Evolutionary conservation across 495 filamentous ascomycete species (phyloP).

Genomic region (Bacidia gigantensis): DNA sequence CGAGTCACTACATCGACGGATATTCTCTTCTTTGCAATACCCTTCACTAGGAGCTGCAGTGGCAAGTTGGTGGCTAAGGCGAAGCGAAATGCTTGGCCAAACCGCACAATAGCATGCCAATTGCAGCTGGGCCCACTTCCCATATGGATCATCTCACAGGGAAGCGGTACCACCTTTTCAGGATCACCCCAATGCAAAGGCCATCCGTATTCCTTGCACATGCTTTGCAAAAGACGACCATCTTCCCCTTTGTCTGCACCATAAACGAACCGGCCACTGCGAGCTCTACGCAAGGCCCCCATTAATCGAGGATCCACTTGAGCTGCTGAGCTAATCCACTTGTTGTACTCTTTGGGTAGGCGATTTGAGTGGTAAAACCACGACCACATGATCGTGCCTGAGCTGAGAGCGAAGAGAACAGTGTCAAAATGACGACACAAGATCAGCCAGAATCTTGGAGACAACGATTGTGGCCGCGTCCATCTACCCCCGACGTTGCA

Average conservation of each 20-base stretch:
- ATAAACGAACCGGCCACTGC: conserved; percentile 52
- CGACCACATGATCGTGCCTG: conserved; percentile 78
- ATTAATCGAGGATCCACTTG: conserved; percentile 69
- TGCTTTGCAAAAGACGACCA: conserved; percentile 51
- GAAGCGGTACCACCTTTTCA: conserved; percentile 55
- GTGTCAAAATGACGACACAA: conserved; percentile 47
- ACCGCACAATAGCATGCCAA: conserved; percentile 57
- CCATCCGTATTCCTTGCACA: conserved; percentile 62
- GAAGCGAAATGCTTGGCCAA: conserved; percentile 57
- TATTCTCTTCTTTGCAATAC: conserved; percentile 32
- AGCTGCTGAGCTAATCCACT: conserved; percentile 73
- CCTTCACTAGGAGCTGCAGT: conserved; percentile 52
- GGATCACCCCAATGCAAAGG: conserved; percentile 69
- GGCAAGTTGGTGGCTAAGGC: conserved; percentile 72
- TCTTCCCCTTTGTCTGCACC: conserved; percentile 60
- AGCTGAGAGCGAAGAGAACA: conserved; percentile 60
- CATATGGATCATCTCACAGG: conserved; percentile 83
- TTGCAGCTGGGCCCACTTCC: conserved; percentile 66
- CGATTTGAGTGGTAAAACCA: conserved; percentile 67
- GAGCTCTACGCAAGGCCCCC: conserved; percentile 54
- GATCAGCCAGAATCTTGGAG: too few relatives aligned
- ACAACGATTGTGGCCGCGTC: too few relatives aligned
- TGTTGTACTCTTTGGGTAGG: conserved; percentile 63
- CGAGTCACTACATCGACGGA: conserved; percentile 28
- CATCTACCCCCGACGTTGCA: conserved; percentile 61